These are phyloP conservation scores for Phytophthora pluvialis DNA, from an alignment of 352 stramenopile genomes.

Conservation along the genomic window DNA sequence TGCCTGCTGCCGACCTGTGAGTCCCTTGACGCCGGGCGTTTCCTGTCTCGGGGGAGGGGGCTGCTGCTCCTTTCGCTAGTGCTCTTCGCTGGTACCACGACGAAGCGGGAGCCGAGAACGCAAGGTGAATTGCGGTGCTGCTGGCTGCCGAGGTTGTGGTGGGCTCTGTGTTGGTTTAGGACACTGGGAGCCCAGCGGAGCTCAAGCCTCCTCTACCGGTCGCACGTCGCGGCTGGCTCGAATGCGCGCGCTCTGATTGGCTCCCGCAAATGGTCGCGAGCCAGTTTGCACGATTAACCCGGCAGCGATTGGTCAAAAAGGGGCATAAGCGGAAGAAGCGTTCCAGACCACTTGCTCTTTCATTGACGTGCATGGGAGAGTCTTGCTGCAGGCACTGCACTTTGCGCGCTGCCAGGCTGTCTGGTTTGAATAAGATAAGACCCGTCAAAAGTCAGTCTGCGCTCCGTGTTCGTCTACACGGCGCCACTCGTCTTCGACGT, in stretches of 20 bases:
- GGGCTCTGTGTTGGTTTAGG: slow-evolving; percentile 23
- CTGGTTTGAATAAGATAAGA: neutral
- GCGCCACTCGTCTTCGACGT: slow-evolving; percentile 11
- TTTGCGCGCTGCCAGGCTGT: slow-evolving; percentile 1
- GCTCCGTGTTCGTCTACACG: slow-evolving; percentile 8
- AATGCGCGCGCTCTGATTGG: slow-evolving; percentile 21
- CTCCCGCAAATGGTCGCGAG: slow-evolving; percentile 1
- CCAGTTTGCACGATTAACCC: slow-evolving; percentile 18
- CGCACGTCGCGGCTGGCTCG: slow-evolving; percentile 28
- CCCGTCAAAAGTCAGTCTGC: slow-evolving; percentile 1
- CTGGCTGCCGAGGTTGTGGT: slow-evolving; percentile 19
- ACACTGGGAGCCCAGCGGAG: too few species aligned
- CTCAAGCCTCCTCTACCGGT: slow-evolving; percentile 27
- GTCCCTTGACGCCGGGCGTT: neutral
- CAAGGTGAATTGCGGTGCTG: too few species aligned
- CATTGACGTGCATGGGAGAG: too few species aligned
- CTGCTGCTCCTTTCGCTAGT: slow-evolving; percentile 13
- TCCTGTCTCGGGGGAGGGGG: too few species aligned
- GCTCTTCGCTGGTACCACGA: slow-evolving; percentile 26
- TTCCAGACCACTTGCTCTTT: too few species aligned
- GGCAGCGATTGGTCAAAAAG: slow-evolving; percentile 18
- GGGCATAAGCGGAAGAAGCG: too few species aligned
- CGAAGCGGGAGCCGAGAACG: slow-evolving; percentile 18
- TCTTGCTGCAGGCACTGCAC: too few species aligned
- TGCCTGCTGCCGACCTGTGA: slow-evolving; percentile 12